Evolutionary conservation across 306 rosid genomes (phyloP), one percentile per base, ranked within the genome.

Genomic region (Acacia acuminata): DNA sequence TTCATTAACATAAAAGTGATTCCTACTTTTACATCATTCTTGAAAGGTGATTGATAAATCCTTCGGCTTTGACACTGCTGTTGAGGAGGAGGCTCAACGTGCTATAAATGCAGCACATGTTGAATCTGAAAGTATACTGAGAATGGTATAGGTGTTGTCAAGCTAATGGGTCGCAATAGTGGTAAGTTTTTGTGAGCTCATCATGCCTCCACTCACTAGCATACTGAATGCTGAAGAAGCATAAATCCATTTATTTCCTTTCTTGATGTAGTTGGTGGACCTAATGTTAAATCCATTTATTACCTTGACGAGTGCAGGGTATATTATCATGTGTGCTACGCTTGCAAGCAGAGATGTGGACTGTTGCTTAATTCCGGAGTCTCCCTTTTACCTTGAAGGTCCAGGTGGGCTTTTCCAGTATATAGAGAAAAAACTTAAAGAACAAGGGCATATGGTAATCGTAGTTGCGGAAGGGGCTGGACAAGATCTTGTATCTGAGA

Each of bases 381-480:
- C 94, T 53, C 96, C 94, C 32, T 96, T 96, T 76, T 89, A 84
- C 87, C 98, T 96, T 3, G 99, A 96, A 85, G 98, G 99, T 64
- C 88, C 89, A 2, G 99, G 99, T 53, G 99, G 99, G 48, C 96
- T 96, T 83, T 92, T 84, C 36, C 98, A 96, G 44, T 94, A 84
- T 84, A 73, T 90, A 48, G 96, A 89, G 84, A 92, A 75, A 82
- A 85, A 94, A 58, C 94, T 94, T 16, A 89, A 83, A 83, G 99
- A 96, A 85, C 89, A 88, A 8, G 99, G 96, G 17, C 99, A 96
- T 91, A 88, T 96, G 96, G 99, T 96, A 74, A 86, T 96, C 70
- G 99, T 96, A 66, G 86, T 94, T 56, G 99, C 99, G n/a, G 99
- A 96, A 90, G 99, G 98, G 56, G 99, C 99, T 19, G 99, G 97